Conservation (phyloP, 1,284 basidiomycete species). For the Puccinia brachypodii region DNA sequence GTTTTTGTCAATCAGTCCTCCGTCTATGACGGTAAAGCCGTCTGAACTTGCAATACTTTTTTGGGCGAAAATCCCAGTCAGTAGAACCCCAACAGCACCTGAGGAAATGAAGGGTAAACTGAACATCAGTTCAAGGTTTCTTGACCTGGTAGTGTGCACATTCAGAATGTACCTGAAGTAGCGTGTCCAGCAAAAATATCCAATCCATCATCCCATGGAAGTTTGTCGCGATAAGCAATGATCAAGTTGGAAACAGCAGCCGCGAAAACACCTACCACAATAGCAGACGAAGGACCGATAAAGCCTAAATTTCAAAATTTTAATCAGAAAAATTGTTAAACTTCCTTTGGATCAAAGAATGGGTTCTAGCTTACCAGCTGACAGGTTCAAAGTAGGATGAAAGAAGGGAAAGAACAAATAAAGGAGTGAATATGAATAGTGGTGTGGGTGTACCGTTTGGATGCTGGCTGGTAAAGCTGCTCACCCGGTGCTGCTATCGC, state of each 20-base stretch:
- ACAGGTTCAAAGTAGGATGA: neutral
- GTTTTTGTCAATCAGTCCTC: conserved; percentile 70
- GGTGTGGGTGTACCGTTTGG: neutral
- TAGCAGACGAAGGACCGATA: conserved; percentile 64
- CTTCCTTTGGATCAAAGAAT: neutral
- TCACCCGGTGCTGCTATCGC: conserved; percentile 71
- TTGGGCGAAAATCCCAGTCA: conserved; percentile 69
- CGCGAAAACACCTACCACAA: conserved; percentile 72
- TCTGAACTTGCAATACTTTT: conserved; percentile 75
- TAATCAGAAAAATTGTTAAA: neutral
- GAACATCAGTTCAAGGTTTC: conserved; percentile 49
- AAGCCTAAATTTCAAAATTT: conserved; percentile 42
- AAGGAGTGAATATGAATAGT: neutral
- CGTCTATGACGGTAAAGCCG: conserved; percentile 62
- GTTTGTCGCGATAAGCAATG: conserved; percentile 68
- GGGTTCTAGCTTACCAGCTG: conserved; percentile 24
- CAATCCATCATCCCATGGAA: conserved; percentile 75
- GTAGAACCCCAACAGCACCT: conserved; percentile 55
- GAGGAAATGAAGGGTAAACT: conserved; percentile 68
- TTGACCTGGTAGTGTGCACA: conserved; percentile 2
- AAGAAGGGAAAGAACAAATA: neutral
- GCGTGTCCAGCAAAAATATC: conserved; percentile 56
- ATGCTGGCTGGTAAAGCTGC: neutral
- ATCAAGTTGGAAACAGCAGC: conserved; percentile 80
- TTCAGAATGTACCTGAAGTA: conserved; percentile 38